Conservation (phyloP, 2,329 filamentous ascomycete species). For the Penicillium aurantiogriseum region DNA sequence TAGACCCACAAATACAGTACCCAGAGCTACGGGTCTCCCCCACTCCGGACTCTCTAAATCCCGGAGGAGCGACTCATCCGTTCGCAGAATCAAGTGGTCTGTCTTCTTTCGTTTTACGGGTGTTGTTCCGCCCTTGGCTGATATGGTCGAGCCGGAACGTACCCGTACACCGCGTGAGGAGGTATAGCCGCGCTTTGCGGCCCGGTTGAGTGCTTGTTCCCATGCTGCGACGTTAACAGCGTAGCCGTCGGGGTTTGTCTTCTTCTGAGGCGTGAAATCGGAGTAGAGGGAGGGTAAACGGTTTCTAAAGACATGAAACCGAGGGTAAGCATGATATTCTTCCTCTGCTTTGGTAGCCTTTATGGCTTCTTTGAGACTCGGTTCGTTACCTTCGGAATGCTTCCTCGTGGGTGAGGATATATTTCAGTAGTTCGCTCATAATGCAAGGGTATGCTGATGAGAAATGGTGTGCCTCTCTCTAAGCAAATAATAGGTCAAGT, state of each 20-base stretch:
- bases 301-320: slow-evolving; percentile 50
- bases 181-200: slow-evolving; percentile 63
- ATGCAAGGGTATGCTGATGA: neutral
- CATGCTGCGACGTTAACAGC: slow-evolving; percentile 75
- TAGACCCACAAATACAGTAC: slow-evolving; percentile 63
- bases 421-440: slow-evolving; percentile 64
- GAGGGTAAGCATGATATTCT: slow-evolving; percentile 1
- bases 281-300: slow-evolving; percentile 85
- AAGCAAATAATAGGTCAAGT: neutral
- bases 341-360: neutral
- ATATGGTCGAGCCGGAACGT: slow-evolving; percentile 11
- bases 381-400: slow-evolving; percentile 57
- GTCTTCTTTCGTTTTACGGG: slow-evolving; percentile 29
- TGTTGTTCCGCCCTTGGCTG: neutral
- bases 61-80: slow-evolving; percentile 63
- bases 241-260: slow-evolving; percentile 82
- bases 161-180: slow-evolving; percentile 37
- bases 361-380: neutral
- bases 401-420: slow-evolving; percentile 59
- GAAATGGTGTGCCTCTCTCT: neutral
- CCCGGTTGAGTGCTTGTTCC: slow-evolving; percentile 70
- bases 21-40: slow-evolving; percentile 77
- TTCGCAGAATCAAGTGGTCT: slow-evolving; percentile 52
- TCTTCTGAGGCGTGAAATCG: slow-evolving; percentile 72
- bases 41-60: slow-evolving; percentile 73